A percentile compares a stretch with the other conserved stretches of the same genome.
phyloP scores from a whole-genome alignment of 2,329 filamentous ascomycete genomes.

The Phialocephala sp. region DNA sequence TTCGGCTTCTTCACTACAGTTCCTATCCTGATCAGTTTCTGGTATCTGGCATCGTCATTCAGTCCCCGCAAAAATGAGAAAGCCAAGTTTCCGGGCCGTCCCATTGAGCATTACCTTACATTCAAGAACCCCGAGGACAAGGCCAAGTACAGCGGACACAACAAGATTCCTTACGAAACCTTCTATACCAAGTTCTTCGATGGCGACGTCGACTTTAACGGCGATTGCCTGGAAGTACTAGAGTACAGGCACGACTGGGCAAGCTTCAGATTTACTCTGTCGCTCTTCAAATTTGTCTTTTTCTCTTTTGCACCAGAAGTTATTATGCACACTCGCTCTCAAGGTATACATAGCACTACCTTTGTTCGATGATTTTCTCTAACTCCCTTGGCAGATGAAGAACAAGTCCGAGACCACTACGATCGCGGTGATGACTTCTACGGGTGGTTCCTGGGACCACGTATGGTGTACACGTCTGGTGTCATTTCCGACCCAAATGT shows the following conservation, averaged over 20 bases:
- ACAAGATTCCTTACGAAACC: conserved; percentile 87
- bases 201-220: conserved; percentile 93
- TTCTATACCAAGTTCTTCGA: conserved; percentile 99
- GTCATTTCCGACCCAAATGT: conserved; percentile 85
- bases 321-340: conserved; percentile 89
- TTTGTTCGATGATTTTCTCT: conserved; percentile 30
- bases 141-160: conserved; percentile 75
- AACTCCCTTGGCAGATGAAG: conserved; percentile 72
- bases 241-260: conserved; percentile 98
- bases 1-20: conserved; percentile 79
- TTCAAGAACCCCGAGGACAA: conserved; percentile 70
- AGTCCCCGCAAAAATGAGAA: conserved; percentile 94
- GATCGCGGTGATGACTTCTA: conserved; percentile 99
- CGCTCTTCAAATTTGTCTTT: conserved; percentile 87
- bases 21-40: conserved; percentile 82
- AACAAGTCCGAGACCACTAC: conserved; percentile 97
- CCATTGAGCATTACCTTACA: conserved; percentile 87
- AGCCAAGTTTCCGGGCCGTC: conserved; percentile 81
- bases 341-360: conserved; percentile 59
- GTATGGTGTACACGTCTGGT: conserved; percentile 98
- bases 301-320: conserved; percentile 88
- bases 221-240: conserved; percentile 84
- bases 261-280: conserved; percentile 87
- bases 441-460: conserved; percentile 95
- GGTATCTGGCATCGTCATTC: conserved; percentile 78